Conservation (phyloP, 257 asterid genomes). For the Verbascum thapsus region DNA sequence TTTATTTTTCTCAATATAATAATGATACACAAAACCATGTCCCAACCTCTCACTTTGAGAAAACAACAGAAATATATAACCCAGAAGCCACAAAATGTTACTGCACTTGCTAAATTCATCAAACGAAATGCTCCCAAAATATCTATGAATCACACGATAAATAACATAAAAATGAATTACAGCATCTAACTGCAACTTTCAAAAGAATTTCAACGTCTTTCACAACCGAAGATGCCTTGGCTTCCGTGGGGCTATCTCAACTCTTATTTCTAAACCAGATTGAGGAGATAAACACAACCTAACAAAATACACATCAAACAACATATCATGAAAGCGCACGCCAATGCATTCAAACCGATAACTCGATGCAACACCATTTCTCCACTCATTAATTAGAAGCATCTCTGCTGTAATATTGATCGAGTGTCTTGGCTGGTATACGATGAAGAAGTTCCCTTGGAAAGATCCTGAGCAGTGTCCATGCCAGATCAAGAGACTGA, state of each 20-base stretch:
- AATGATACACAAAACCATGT: conserved; percentile 1
- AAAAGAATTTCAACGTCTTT: conserved; percentile 44
- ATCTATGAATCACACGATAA: conserved; percentile 30
- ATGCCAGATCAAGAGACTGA: conserved; percentile 96
- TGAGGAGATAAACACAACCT: conserved; percentile 39
- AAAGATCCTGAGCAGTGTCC: conserved; percentile 97
- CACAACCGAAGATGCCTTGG: conserved; percentile 39
- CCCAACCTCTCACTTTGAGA: conserved; percentile 25
- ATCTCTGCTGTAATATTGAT: conserved; percentile 85
- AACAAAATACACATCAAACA: conserved; percentile 37
- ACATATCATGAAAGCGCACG: conserved; percentile 35
- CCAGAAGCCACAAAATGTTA: too few relatives aligned
- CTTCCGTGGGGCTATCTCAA: conserved; percentile 41
- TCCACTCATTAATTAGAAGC: conserved; percentile 53
- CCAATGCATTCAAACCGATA: conserved; percentile 41
- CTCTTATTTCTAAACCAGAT: conserved; percentile 52
- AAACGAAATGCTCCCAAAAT: too few relatives aligned
- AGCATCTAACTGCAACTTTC: too few relatives aligned
- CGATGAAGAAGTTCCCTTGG: conserved; percentile 98
- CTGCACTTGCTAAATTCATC: too few relatives aligned
- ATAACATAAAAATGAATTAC: too few relatives aligned
- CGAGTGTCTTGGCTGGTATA: conserved; percentile 98
- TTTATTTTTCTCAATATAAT: conserved; percentile 24
- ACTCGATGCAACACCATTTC: conserved; percentile 29
- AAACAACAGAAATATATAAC: too few relatives aligned